phyloP scores from a whole-genome alignment of 2,329 filamentous ascomycete genomes.

The Aspergillus quadrilineatus region DNA sequence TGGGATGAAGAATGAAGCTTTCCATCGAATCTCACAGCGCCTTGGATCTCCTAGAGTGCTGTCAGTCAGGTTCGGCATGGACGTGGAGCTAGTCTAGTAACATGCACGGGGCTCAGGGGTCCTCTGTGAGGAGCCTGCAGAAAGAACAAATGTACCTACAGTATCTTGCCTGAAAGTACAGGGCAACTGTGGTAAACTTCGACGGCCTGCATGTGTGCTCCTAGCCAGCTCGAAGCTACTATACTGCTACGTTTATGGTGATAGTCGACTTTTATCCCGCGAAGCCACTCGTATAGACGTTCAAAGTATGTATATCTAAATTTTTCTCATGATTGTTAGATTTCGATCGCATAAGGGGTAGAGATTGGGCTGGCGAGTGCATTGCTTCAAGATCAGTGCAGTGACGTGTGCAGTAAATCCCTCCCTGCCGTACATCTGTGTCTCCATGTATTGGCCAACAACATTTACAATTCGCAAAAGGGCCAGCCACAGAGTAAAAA shows the following conservation, averaged over 20 bases:
- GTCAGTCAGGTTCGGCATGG: constrained; percentile 11
- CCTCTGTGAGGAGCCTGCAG: constrained; percentile 5
- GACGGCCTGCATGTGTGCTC: constrained; percentile 9
- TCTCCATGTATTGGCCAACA: constrained; percentile 14
- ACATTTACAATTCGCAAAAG: constrained; percentile 18
- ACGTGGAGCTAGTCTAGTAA: constrained; percentile 17
- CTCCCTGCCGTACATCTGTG: constrained; percentile 7
- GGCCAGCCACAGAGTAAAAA: constrained; percentile 20
- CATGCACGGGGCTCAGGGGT: constrained; percentile 26
- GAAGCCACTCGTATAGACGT: not conserved
- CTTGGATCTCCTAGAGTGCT: not conserved
- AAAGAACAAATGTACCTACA: constrained; percentile 8
- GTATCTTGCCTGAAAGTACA: not conserved
- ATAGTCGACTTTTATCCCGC: constrained; percentile 11
- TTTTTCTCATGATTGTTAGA: not conserved
- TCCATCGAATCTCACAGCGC: not conserved
- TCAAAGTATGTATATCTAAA: not conserved
- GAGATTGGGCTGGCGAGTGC: not conserved
- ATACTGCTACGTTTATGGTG: constrained; percentile 11
- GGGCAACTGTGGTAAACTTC: not conserved
- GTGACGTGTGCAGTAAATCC: constrained; percentile 8
- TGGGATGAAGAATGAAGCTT: constrained; percentile 1
- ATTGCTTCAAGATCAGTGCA: not conserved
- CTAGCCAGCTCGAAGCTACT: constrained; percentile 6
- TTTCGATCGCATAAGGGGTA: not conserved